phyloP scores from a whole-genome alignment of 352 stramenopile genomes.

The Aphanomyces euteiches region DNA sequence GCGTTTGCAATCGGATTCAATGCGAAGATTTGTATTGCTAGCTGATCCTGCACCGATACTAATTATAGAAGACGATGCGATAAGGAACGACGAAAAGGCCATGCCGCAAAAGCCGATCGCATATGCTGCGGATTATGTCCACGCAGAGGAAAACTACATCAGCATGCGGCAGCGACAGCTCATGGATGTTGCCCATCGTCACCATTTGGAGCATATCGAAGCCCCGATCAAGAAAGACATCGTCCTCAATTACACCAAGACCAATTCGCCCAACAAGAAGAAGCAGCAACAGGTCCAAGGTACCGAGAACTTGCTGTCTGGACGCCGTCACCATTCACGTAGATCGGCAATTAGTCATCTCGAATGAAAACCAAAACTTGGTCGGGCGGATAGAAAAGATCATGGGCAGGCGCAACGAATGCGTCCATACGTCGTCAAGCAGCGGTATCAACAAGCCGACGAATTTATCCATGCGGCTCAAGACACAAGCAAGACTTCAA shows the following conservation, averaged over 20 bases:
- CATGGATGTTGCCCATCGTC: constrained; percentile 4
- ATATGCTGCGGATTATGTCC: constrained; percentile 20
- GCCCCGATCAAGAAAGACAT: constrained; percentile 15
- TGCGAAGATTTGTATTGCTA: no score
- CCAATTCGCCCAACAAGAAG: constrained; percentile 20
- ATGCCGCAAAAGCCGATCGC: constrained; percentile 25
- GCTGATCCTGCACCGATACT: no score
- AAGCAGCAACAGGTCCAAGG: constrained; percentile 12
- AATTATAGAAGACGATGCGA: no score
- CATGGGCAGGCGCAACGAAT: neutral
- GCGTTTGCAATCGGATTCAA: no score
- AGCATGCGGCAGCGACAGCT: constrained; percentile 2
- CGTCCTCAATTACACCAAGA: neutral
- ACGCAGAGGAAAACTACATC: constrained; percentile 14
- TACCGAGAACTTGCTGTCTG: neutral
- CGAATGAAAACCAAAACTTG: constrained; percentile 17
- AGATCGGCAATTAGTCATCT: constrained; percentile 16
- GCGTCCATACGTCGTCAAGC: neutral
- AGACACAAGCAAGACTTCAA: neutral
- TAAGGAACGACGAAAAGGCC: no score
- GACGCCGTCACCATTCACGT: neutral
- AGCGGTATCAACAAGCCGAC: constrained; percentile 1
- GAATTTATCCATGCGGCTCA: neutral
- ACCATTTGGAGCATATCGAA: constrained; percentile 18
- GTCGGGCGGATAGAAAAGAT: constrained; percentile 19